Base-by-base conservation (phyloP, 441 rosid genomes). In the Bocquillonia castaneifolia region DNA sequence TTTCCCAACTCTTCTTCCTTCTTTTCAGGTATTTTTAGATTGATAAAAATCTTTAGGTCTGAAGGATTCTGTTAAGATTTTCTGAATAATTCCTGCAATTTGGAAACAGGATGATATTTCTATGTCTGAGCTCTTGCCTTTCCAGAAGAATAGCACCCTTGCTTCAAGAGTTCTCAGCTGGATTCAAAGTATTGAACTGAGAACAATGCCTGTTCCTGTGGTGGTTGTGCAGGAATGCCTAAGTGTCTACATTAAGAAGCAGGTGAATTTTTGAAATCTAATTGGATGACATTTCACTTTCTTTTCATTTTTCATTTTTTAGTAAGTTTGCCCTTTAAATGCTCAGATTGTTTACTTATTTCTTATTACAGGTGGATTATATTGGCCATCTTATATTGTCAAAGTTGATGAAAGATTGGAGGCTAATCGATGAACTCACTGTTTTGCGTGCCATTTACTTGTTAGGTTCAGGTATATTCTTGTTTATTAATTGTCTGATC, bases 401-500 rank as follows among this genome's bases (percentile, higher is more conserved):
- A 20, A 94, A 90, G 84, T 78, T 91, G 75, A 89, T 94, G 96
- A 84, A 84, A 68, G 96, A 88, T 68, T 94, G 97, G 99, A 86
- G 86, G 80, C 73, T 94, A 84, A 90, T 90, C 96, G 96, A 88
- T 63, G 97, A 94, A 78, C 97, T 94, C 68, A 84, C 92, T 28
- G 88, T 92, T 60, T 74, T 94, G 81, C 97, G 99, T 74, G 93
- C 91, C 75, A 91, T 91, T 63, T 94, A 86, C 89, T 83, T 94
- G 86, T 77, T 94, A 83, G 99, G 99, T 62, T 94, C 99, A 78
- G 99, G 97, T 91, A 74, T 34, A 28, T 54, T 64, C 20, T 63
- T 53, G 73, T 60, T 60, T 71, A 44, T 55, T 72, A 67, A 65
- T 45, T 23, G 71, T 44, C 54, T 64, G 70, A 55, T 40, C 64